phyloP scores from a whole-genome alignment of 2,329 filamentous ascomycete genomes.

The Botrytis cinerea region DNA sequence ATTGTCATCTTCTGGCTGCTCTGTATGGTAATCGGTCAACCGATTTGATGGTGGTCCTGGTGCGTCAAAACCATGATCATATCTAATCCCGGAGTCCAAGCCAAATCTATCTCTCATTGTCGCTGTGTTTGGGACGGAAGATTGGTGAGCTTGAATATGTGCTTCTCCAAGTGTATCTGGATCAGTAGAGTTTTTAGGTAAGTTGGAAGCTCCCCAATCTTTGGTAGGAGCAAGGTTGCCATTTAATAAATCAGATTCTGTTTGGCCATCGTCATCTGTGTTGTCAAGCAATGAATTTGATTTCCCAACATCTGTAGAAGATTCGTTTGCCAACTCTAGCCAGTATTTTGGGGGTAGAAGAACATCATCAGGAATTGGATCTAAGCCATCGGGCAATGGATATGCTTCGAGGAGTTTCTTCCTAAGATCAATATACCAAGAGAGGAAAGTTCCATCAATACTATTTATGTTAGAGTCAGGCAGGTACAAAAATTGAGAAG shows the following conservation, averaged over 20 bases:
- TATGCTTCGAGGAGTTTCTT: conserved; percentile 65
- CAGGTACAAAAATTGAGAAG: background rate
- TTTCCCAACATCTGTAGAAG: background rate
- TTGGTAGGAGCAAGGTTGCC: background rate
- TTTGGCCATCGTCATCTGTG: background rate
- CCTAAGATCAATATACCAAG: conserved; percentile 72
- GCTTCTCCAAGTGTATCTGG: background rate
- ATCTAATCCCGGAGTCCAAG: background rate
- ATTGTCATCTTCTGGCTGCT: conserved; percentile 1
- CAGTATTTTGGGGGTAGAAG: conserved; percentile 66
- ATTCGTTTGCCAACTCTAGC: conserved; percentile 18
- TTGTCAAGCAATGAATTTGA: background rate
- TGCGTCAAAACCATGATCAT: background rate
- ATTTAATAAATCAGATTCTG: background rate
- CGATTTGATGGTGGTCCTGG: conserved; percentile 1
- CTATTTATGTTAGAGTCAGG: conserved; percentile 47
- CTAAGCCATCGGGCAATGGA: conserved; percentile 66
- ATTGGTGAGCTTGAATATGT: background rate
- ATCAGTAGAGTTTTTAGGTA: background rate
- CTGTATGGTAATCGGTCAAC: background rate
- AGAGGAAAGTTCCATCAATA: conserved; percentile 77
- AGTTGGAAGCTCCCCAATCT: background rate
- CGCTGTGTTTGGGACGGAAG: background rate
- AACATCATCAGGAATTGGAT: conserved; percentile 72
- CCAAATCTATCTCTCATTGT: background rate